A percentile compares a stretch with the other conserved stretches of the same genome.
Conservation (phyloP, 1,284 basidiomycete genomes). For the Puccinia polysora region DNA sequence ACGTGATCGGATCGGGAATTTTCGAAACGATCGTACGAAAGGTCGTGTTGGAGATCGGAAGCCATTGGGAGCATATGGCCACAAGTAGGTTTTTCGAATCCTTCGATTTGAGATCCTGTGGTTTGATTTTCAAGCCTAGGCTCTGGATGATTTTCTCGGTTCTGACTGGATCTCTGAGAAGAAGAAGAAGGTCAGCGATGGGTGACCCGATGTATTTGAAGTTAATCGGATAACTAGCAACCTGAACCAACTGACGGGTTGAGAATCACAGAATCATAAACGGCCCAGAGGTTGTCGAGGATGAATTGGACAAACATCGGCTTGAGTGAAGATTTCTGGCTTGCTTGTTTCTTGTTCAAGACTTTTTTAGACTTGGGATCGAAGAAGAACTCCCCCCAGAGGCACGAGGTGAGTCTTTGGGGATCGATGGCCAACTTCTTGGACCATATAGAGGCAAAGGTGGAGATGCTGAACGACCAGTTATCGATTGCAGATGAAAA, state of each 20-base stretch:
- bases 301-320: conserved; percentile 98
- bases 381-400: conserved; percentile 97
- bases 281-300: conserved; percentile 93
- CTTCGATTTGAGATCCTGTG: conserved; percentile 86
- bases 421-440: conserved; percentile 89
- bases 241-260: conserved; percentile 67
- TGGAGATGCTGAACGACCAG: conserved; percentile 93
- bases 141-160: conserved; percentile 81
- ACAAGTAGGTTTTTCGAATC: conserved; percentile 78
- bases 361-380: conserved; percentile 95
- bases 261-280: conserved; percentile 79
- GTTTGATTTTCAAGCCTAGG: conserved; percentile 75
- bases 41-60: conserved; percentile 84
- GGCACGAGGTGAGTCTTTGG: conserved; percentile 72
- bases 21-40: conserved; percentile 89
- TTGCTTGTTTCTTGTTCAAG: conserved; percentile 77
- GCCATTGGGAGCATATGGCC: conserved; percentile 90
- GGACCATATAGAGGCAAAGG: conserved; percentile 89
- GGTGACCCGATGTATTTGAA: conserved; percentile 8
- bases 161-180: conserved; percentile 74
- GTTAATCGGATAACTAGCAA: neutral
- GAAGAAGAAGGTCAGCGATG: conserved; percentile 23
- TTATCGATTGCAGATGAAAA: conserved; percentile 96
- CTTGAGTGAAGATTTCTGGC: conserved; percentile 66
- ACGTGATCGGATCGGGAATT: conserved; percentile 76